These are phyloP conservation scores for Phytophthora constricta DNA, from an alignment of 352 stramenopile genomes.

Conservation along the genomic window DNA sequence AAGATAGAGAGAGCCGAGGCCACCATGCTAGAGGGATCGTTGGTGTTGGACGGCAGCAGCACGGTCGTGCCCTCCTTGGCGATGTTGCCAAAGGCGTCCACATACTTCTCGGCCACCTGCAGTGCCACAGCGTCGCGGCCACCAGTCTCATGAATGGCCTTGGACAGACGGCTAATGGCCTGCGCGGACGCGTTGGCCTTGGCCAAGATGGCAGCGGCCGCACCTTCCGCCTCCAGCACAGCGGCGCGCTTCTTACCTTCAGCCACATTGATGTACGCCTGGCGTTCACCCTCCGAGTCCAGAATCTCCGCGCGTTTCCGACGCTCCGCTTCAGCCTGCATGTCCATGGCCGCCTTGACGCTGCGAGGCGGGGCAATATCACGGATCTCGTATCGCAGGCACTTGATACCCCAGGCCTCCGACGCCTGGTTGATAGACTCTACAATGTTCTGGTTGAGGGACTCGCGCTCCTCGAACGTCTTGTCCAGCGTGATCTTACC, in stretches of 20 bases:
- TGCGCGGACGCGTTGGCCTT: constrained; percentile 84
- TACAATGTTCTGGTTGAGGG: constrained; percentile 92
- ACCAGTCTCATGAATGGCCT: constrained; percentile 68
- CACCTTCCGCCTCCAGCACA: constrained; percentile 85
- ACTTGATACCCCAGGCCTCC: constrained; percentile 91
- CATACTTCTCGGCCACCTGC: constrained; percentile 92
- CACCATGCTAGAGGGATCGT: constrained; percentile 90
- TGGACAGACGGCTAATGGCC: constrained; percentile 79
- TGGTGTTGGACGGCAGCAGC: constrained; percentile 79
- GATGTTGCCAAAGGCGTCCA: constrained; percentile 91
- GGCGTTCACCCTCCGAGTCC: constrained; percentile 89
- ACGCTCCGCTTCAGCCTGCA: constrained; percentile 92
- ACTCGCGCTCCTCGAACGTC: constrained; percentile 94
- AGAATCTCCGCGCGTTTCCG: constrained; percentile 93
- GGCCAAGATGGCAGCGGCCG: constrained; percentile 84
- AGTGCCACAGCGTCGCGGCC: constrained; percentile 86
- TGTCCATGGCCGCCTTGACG: constrained; percentile 92
- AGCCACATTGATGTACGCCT: constrained; percentile 92
- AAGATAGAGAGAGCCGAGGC: constrained; percentile 91
- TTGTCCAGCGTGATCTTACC: constrained; percentile 95
- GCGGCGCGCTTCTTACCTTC: constrained; percentile 91
- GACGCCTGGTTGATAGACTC: constrained; percentile 92
- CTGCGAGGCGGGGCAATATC: constrained; percentile 89
- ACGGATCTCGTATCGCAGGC: constrained; percentile 92
- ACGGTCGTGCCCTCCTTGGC: constrained; percentile 91